Percentiles rank a stretch among this genome's conserved stretches.
Evolutionary conservation across 371 early-diverging fungal species (phyloP).

Genomic region (Apophysomyces sp.): DNA sequence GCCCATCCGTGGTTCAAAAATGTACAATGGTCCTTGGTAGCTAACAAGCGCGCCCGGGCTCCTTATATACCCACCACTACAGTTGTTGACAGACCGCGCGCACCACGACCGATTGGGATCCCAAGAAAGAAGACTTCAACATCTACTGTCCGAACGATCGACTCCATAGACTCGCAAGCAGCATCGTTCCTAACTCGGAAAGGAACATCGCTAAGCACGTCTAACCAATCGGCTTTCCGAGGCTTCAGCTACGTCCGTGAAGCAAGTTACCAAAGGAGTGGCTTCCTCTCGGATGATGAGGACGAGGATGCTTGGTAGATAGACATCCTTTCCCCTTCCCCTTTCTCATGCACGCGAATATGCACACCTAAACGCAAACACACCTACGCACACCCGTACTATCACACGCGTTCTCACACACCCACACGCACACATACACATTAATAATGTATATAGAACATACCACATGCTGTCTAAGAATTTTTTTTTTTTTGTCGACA

Average conservation of each 20-base stretch:
- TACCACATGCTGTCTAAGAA: too few relatives aligned
- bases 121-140: constrained; percentile 1
- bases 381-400: too few relatives aligned
- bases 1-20: constrained; percentile 75
- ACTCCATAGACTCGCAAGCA: constrained; percentile 2
- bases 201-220: constrained; percentile 13
- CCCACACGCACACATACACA: too few relatives aligned
- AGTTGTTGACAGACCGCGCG: constrained; percentile 1
- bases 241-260: constrained; percentile 37
- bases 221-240: constrained; percentile 31
- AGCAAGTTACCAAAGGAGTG: constrained; percentile 16
- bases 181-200: constrained; percentile 11
- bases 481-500: too few relatives aligned
- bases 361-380: background rate
- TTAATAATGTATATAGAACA: too few relatives aligned
- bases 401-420: too few relatives aligned
- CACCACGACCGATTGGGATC: background rate
- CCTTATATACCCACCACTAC: constrained; percentile 51
- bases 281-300: constrained; percentile 14
- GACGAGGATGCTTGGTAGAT: constrained; percentile 13
- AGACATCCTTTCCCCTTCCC: background rate
- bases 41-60: constrained; percentile 58
- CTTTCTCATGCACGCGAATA: background rate
- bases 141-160: background rate
- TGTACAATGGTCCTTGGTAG: constrained; percentile 69